Evolutionary conservation across 768 basidiomycete genomes (phyloP).

Genomic region (Leucosporidium yakuticum): DNA sequence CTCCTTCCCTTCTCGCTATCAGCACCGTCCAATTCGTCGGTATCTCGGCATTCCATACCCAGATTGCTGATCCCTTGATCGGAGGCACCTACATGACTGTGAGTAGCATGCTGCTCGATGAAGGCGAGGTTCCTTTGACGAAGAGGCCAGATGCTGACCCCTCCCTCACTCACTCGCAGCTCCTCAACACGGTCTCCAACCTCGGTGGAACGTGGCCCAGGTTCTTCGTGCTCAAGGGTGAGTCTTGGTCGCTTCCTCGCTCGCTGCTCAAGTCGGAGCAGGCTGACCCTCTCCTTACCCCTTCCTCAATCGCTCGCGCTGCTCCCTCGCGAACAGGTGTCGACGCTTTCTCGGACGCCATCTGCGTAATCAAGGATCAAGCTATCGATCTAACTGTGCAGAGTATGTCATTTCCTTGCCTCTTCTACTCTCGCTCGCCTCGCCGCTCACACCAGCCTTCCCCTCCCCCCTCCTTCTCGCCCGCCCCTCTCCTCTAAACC

Average conservation of each 20-base stretch:
- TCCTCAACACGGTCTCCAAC: constrained; percentile 92
- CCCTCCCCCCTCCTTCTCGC: background rate
- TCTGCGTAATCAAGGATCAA: constrained; percentile 62
- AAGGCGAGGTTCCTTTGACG: too few species aligned
- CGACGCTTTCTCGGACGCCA: constrained; percentile 78
- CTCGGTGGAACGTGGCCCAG: constrained; percentile 98
- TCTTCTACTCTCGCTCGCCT: background rate
- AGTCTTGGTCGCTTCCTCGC: constrained; percentile 6
- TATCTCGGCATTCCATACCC: constrained; percentile 97
- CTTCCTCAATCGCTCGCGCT: background rate
- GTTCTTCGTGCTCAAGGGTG: constrained; percentile 89
- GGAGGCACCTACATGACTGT: constrained; percentile 99
- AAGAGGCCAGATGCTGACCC: too few species aligned
- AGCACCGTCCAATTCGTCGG: constrained; percentile 68
- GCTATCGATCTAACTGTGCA: constrained; percentile 37
- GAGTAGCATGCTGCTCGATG: constrained; percentile 43
- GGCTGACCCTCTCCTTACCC: constrained; percentile 8
- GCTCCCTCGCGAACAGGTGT: constrained; percentile 55
- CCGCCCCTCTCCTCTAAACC: constrained; percentile 46
- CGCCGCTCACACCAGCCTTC: background rate
- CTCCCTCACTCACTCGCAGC: constrained; percentile 47
- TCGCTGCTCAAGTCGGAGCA: constrained; percentile 26
- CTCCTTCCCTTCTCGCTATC: background rate
- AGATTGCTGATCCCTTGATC: constrained; percentile 89
- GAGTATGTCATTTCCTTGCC: constrained; percentile 47